phyloP scores from a whole-genome alignment of 306 rosid genomes.

The Sesbania bispinosa region DNA sequence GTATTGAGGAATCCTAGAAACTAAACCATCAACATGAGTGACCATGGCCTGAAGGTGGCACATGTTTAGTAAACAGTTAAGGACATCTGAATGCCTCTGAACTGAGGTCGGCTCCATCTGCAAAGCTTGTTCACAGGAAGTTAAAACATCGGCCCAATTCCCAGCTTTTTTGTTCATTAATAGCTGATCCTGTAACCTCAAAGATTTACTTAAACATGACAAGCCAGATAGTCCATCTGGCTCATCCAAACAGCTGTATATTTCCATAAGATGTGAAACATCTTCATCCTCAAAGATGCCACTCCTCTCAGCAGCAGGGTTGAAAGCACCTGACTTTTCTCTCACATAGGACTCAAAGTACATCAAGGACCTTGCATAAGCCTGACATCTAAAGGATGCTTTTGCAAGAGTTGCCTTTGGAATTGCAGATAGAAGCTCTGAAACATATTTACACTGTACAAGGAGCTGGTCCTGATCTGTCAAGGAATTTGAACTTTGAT shows the following conservation, averaged over 20 bases:
- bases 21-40: slow-evolving; percentile 94
- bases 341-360: slow-evolving; percentile 84
- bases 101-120: slow-evolving; percentile 89
- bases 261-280: slow-evolving; percentile 88
- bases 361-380: slow-evolving; percentile 93
- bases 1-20: slow-evolving; percentile 77
- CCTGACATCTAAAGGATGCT: slow-evolving; percentile 95
- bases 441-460: slow-evolving; percentile 76
- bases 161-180: slow-evolving; percentile 84
- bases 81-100: slow-evolving; percentile 96
- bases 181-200: slow-evolving; percentile 84
- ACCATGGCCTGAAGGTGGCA: slow-evolving; percentile 99
- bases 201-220: slow-evolving; percentile 68
- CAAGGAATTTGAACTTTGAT: slow-evolving; percentile 44
- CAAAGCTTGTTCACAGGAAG: slow-evolving; percentile 96
- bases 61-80: slow-evolving; percentile 89
- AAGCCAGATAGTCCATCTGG: slow-evolving; percentile 95
- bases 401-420: slow-evolving; percentile 88
- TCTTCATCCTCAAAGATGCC: slow-evolving; percentile 81
- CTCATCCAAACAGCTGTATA: slow-evolving; percentile 89
- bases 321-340: slow-evolving; percentile 90
- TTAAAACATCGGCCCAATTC: slow-evolving; percentile 94
- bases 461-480: slow-evolving; percentile 63
- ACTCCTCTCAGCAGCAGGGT: slow-evolving; percentile 93
- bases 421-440: slow-evolving; percentile 77